Conservation (phyloP, 176 grass and related monocot genomes). For the Raddia distichophylla region DNA sequence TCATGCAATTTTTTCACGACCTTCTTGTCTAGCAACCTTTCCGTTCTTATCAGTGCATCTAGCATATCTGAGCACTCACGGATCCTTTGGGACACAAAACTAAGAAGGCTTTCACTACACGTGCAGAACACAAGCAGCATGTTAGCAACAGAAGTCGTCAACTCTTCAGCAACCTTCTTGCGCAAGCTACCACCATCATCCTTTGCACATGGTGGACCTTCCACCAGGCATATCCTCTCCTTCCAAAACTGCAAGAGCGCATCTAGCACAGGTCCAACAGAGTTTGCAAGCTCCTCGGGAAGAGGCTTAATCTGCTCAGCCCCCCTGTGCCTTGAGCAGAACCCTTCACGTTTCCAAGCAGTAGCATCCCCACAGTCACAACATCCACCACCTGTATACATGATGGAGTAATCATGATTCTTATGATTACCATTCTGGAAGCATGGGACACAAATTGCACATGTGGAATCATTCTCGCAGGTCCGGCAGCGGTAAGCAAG, state of each 20-base stretch:
- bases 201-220: conserved; percentile 24
- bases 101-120: conserved; percentile 82
- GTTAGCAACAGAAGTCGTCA: conserved; percentile 61
- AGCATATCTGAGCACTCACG: conserved; percentile 58
- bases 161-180: conserved; percentile 51
- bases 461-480: conserved; percentile 86
- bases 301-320: conserved; percentile 90
- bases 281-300: conserved; percentile 57
- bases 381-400: conserved; percentile 91
- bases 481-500: conserved; percentile 89
- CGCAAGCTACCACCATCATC: conserved; percentile 6
- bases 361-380: conserved; percentile 95
- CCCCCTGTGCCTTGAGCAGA: conserved; percentile 90
- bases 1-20: conserved; percentile 85
- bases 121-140: conserved; percentile 86
- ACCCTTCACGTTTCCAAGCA: conserved; percentile 93
- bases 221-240: conserved; percentile 52
- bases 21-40: conserved; percentile 73
- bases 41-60: conserved; percentile 59
- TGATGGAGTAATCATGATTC: conserved; percentile 96
- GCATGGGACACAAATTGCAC: conserved; percentile 90
- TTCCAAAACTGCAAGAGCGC: conserved; percentile 78
- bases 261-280: conserved; percentile 73
- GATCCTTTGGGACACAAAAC: conserved; percentile 75
- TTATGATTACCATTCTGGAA: conserved; percentile 90